Conservation (phyloP, 2,329 filamentous ascomycete genomes). For the Botrytis fabae region DNA sequence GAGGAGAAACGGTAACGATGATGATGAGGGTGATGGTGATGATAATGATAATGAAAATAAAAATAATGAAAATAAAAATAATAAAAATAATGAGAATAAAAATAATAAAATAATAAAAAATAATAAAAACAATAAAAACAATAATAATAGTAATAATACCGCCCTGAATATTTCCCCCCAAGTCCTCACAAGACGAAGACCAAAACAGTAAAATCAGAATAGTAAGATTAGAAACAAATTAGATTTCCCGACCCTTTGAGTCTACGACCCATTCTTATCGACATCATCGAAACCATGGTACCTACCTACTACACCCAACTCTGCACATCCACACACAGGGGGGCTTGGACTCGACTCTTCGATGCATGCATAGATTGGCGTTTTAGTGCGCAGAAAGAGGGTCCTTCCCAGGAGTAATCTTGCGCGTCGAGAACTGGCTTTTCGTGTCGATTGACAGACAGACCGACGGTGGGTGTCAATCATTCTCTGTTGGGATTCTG, state of each 20-base stretch:
- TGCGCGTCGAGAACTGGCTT: neutral
- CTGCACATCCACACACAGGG: neutral
- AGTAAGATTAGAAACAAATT: neutral
- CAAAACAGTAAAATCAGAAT: neutral
- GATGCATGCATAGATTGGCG: neutral
- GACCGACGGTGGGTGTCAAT: no score
- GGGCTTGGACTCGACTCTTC: neutral
- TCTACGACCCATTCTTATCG: constrained; percentile 1
- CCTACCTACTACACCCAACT: neutral
- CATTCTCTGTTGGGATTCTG: no score
- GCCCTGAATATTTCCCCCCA: neutral
- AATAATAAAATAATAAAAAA: neutral
- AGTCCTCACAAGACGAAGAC: neutral
- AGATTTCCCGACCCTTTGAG: neutral
- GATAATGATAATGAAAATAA: no score
- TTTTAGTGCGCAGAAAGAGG: neutral
- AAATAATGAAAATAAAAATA: no score
- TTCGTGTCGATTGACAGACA: neutral
- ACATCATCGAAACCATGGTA: constrained; percentile 9
- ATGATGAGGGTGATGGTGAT: no score
- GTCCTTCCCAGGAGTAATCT: neutral
- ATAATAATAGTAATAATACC: neutral
- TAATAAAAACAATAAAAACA: no score
- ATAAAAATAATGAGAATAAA: no score
- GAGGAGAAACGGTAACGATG: neutral